These are phyloP conservation scores for Clavispora asparagi DNA, from an alignment of 805 yeast species.

Conservation along the genomic window DNA sequence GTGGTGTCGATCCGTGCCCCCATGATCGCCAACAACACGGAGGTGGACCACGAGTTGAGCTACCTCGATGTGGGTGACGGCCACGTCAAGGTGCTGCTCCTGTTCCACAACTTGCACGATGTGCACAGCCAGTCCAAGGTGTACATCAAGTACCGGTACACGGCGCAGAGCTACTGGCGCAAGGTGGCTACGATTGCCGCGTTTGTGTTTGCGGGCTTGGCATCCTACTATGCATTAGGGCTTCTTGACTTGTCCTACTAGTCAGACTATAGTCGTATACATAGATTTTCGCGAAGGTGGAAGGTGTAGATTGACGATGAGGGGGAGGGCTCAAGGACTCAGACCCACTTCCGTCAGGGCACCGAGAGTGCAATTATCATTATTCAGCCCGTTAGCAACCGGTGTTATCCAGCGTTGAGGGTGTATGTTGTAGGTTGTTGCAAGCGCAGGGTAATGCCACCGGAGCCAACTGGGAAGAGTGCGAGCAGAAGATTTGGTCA, in stretches of 20 bases:
- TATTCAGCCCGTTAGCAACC: no score
- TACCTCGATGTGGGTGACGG: conserved; percentile 75
- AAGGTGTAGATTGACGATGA: no score
- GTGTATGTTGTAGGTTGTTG: no score
- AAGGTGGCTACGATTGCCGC: conserved; percentile 67
- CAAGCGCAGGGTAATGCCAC: no score
- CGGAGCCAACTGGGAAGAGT: no score
- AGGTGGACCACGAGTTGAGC: conserved; percentile 40
- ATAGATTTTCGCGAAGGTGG: no score
- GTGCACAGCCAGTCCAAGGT: conserved; percentile 55
- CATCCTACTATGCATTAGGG: conserved; percentile 45
- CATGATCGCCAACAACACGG: conserved; percentile 30
- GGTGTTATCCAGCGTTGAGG: no score
- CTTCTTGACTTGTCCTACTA: conserved; percentile 26
- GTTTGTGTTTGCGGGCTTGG: conserved; percentile 55
- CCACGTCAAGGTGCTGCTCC: conserved; percentile 65
- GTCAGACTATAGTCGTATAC: no score
- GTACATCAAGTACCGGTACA: conserved; percentile 57
- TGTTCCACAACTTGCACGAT: conserved; percentile 60
- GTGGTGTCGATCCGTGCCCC: conserved; percentile 55
- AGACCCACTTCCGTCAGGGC: no score
- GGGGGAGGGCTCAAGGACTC: no score
- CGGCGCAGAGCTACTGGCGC: conserved; percentile 44
- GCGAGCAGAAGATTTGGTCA: no score
- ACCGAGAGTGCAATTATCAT: no score